Conservation (phyloP, 2,329 filamentous ascomycete species). For the Tolypocladium nubicola region DNA sequence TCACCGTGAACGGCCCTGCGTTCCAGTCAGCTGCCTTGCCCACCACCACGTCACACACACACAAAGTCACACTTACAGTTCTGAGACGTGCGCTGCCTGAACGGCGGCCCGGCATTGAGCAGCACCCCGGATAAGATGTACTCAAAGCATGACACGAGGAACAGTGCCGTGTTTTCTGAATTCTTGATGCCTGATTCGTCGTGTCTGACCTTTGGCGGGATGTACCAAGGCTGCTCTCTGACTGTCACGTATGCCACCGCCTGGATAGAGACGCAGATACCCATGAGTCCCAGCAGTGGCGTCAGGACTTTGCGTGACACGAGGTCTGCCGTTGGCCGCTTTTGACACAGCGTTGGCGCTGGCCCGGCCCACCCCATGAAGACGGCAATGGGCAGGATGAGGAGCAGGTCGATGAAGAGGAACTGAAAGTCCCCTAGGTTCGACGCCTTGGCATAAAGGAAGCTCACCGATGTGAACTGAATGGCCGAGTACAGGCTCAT, state of each 20-base stretch:
- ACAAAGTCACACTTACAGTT: constrained; percentile 55
- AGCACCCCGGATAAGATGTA: constrained; percentile 88
- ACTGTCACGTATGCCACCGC: constrained; percentile 64
- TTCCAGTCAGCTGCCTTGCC: constrained; percentile 1
- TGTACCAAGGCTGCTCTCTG: constrained; percentile 73
- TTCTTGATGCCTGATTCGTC: constrained; percentile 81
- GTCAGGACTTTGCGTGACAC: constrained; percentile 88
- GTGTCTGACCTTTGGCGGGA: constrained; percentile 64
- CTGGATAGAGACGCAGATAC: constrained; percentile 69
- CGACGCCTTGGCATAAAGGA: constrained; percentile 85
- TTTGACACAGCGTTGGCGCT: constrained; percentile 63
- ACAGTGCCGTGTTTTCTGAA: constrained; percentile 86
- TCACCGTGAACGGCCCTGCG: constrained; percentile 71
- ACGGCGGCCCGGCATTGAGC: constrained; percentile 83
- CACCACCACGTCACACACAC: neutral
- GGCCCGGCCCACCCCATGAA: constrained; percentile 98
- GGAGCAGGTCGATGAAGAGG: constrained; percentile 82
- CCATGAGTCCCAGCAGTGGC: constrained; percentile 81
- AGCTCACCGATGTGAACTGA: constrained; percentile 94
- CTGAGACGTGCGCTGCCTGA: constrained; percentile 65
- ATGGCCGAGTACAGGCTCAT: constrained; percentile 99
- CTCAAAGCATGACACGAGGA: constrained; percentile 85
- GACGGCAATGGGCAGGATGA: constrained; percentile 92
- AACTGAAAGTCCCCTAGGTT: constrained; percentile 98
- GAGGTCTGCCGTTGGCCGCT: constrained; percentile 82